A percentile compares a stretch with the other conserved stretches of the same genome.
These are phyloP conservation scores for Lavandula angustifolia DNA, from an alignment of 257 asterid species.

Conservation along the genomic window DNA sequence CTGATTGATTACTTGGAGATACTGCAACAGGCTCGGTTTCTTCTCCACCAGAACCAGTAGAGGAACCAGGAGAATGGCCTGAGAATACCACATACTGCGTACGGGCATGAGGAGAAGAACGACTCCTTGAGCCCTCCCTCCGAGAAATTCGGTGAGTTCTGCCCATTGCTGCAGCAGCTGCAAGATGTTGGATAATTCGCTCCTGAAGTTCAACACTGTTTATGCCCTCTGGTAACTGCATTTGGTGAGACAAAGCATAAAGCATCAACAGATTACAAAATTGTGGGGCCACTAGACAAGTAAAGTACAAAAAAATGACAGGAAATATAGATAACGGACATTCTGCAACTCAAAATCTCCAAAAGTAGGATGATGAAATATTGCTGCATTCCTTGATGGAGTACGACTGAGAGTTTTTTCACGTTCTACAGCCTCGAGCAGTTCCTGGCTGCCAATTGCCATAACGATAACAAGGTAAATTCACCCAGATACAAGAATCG, in stretches of 20 bases:
- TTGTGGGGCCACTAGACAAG: constrained; percentile 4
- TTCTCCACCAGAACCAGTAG: constrained; percentile 44
- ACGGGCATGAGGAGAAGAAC: constrained; percentile 55
- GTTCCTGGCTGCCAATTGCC: constrained; percentile 89
- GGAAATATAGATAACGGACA: constrained; percentile 46
- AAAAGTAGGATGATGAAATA: constrained; percentile 72
- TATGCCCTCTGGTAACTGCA: constrained; percentile 59
- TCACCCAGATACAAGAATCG: constrained; percentile 18
- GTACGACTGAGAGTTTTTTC: constrained; percentile 63
- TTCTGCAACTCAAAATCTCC: constrained; percentile 76
- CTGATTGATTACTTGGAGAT: constrained; percentile 36
- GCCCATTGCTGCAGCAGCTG: constrained; percentile 93
- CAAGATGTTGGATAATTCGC: constrained; percentile 83
- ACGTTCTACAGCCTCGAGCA: constrained; percentile 76
- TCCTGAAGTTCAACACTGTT: constrained; percentile 68
- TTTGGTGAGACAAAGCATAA: constrained; percentile 20
- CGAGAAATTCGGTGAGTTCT: constrained; percentile 51
- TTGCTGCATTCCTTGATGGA: constrained; percentile 63
- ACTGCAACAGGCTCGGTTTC: constrained; percentile 44
- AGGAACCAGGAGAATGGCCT: constrained; percentile 52
- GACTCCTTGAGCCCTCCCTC: constrained; percentile 66
- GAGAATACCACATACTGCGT: constrained; percentile 60
- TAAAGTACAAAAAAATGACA: background rate
- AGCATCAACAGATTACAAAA: constrained; percentile 21
- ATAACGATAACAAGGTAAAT: background rate